Conservation (phyloP, 768 basidiomycete species). For the Rhodotorula diobovata region DNA sequence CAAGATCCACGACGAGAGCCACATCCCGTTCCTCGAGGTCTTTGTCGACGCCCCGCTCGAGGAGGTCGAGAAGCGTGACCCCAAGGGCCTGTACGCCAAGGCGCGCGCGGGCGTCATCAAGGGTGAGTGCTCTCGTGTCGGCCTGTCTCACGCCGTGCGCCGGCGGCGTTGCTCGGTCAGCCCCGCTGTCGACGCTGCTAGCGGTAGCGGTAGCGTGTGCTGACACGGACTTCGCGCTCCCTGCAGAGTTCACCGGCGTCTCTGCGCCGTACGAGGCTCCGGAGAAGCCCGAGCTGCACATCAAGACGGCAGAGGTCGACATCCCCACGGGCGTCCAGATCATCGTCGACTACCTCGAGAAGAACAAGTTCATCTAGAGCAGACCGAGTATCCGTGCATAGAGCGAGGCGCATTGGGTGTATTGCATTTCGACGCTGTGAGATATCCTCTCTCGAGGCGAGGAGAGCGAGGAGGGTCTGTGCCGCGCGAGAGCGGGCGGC, state of each 20-base stretch:
- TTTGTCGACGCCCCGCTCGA: slow-evolving; percentile 86
- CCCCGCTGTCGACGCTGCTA: no score
- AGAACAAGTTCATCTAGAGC: slow-evolving; percentile 46
- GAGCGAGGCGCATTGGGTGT: no score
- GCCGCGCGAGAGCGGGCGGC: no score
- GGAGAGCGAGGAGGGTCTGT: no score
- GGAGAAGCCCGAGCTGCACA: slow-evolving; percentile 77
- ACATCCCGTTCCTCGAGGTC: slow-evolving; percentile 84
- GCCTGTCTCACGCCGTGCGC: no score
- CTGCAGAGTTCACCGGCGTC: slow-evolving; percentile 90
- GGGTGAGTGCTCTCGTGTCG: slow-evolving; percentile 54
- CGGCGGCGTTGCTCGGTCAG: no score
- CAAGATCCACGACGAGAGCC: slow-evolving; percentile 67
- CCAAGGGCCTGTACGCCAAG: slow-evolving; percentile 96
- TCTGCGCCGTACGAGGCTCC: slow-evolving; percentile 96
- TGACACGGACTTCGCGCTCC: no score
- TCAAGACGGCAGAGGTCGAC: slow-evolving; percentile 75
- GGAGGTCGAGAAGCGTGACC: slow-evolving; percentile 86
- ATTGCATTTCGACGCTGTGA: no score
- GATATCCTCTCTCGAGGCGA: no score
- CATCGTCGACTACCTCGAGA: slow-evolving; percentile 73
- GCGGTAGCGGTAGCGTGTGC: background rate
- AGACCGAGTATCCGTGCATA: no score
- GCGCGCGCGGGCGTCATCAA: slow-evolving; percentile 92
- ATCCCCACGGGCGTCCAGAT: slow-evolving; percentile 71